Conservation (phyloP, 2,329 filamentous ascomycete genomes). For the Penicillium capsulatum region DNA sequence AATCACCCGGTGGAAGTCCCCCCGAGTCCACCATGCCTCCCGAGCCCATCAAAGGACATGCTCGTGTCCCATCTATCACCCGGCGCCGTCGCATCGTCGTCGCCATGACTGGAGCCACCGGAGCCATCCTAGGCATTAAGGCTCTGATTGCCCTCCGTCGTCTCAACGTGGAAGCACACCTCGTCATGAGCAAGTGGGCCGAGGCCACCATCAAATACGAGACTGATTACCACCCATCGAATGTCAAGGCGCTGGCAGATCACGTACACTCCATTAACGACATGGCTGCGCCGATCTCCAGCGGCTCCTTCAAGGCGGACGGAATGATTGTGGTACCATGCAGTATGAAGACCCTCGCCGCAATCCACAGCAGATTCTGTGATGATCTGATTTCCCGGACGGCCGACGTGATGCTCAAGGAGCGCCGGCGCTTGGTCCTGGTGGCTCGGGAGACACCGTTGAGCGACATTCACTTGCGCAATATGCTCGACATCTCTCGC, state of each 20-base stretch:
- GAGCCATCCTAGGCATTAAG: constrained; percentile 43
- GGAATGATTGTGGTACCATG: constrained; percentile 50
- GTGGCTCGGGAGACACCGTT: constrained; percentile 46
- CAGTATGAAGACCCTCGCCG: constrained; percentile 49
- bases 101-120: constrained; percentile 51
- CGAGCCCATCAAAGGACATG: not conserved
- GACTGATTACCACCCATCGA: constrained; percentile 38
- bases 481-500: constrained; percentile 43
- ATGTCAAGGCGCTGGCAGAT: constrained; percentile 40
- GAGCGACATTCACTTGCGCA: constrained; percentile 45
- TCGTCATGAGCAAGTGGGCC: constrained; percentile 50
- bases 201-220: constrained; percentile 48
- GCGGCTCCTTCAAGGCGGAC: constrained; percentile 43
- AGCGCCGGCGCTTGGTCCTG: constrained; percentile 40
- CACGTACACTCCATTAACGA: constrained; percentile 42
- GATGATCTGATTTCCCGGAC: constrained; percentile 47
- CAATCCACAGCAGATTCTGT: constrained; percentile 40
- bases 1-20: constrained; percentile 11
- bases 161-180: constrained; percentile 47
- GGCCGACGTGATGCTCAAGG: constrained; percentile 48
- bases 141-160: constrained; percentile 40
- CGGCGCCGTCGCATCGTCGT: constrained; percentile 41
- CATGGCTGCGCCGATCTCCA: constrained; percentile 44
- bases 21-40: constrained; percentile 7
- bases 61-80: not conserved